Evolutionary conservation across 2,329 filamentous ascomycete genomes (phyloP), one percentile per base, ranked within the genome.

Genomic region (Zymoseptoria ardabiliae): DNA sequence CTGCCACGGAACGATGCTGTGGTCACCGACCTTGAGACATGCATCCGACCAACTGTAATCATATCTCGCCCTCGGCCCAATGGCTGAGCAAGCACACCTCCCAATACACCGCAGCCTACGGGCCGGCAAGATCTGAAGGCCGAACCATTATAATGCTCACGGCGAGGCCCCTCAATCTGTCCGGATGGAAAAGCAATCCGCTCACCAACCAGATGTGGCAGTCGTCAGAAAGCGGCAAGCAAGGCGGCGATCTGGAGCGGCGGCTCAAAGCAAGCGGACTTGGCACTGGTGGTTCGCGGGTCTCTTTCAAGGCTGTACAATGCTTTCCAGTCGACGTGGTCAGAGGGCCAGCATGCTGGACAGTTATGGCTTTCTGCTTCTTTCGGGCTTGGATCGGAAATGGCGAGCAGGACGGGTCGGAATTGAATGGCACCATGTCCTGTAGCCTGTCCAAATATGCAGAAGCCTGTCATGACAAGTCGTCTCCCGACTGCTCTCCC

Each of bases 401-500:
- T 53, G 51, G 51, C 51, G 51, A 53, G 51, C 51, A 53, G 28
- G 51, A 23, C 22, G 22, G 51, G 22, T 28, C 22, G 51, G 51
- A 53, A 53, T 23, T 53, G 51, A 53, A 25, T 53, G 22, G 22
- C 28, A 25, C 22, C 51, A 22, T 23, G 51, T 53, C 51, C 28
- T 28, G 51, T 53, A 53, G 51, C 51, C 51, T 53, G 51, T 53
- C 51, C 51, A 25, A 22, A 53, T 53, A 53, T 53, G 28, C 51
- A 53, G 51, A 53, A 53, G 51, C 51, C 28, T 53, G 51, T 28
- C 51, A 53, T 53, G 21, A 19, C 51, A 53, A 11, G 28, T 53
- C 23, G 51, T 23, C 51, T 53, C 30, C 21, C 22, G 51, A 53
- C 51, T 53, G 20, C 20, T n/a, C 22, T 19, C 51, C 51, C 22